Evolutionary conservation across 192 early-diverging fungal genomes (phyloP).

Genomic region (Pecoramyces ruminantium): DNA sequence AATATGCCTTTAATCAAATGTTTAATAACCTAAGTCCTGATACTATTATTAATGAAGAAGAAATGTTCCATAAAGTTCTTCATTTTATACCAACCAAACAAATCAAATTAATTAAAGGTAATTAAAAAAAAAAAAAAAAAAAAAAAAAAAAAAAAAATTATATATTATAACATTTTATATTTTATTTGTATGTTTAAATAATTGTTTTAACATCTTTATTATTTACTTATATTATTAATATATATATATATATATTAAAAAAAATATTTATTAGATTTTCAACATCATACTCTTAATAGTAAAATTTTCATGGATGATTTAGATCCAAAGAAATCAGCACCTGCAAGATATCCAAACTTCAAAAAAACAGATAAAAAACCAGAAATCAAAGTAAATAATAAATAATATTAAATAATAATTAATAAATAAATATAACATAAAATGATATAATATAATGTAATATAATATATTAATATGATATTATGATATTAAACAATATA

Average conservation of each 20-base stretch:
- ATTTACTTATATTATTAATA: no score
- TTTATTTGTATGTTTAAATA: background rate
- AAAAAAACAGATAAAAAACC: background rate
- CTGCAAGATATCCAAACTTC: background rate
- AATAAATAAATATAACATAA: no score
- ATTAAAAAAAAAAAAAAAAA: background rate
- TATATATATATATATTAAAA: no score
- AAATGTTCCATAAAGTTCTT: slow-evolving; percentile 16
- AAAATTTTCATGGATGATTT: background rate
- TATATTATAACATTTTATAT: background rate
- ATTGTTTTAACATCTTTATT: no score
- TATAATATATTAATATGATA: no score
- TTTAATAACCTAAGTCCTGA: slow-evolving; percentile 2
- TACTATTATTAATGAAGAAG: slow-evolving; percentile 2
- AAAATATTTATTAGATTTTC: background rate
- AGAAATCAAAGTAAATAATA: background rate
- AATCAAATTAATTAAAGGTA: slow-evolving; percentile 38
- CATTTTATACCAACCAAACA: slow-evolving; percentile 38
- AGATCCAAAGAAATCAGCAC: background rate
- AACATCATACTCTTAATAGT: background rate
- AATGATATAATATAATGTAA: no score
- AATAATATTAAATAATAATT: no score
- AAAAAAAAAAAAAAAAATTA: no score
- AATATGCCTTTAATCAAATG: background rate
- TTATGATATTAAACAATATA: no score